These are phyloP conservation scores for Aspergillus asperescens DNA, from an alignment of 495 filamentous ascomycete species.

Conservation along the genomic window DNA sequence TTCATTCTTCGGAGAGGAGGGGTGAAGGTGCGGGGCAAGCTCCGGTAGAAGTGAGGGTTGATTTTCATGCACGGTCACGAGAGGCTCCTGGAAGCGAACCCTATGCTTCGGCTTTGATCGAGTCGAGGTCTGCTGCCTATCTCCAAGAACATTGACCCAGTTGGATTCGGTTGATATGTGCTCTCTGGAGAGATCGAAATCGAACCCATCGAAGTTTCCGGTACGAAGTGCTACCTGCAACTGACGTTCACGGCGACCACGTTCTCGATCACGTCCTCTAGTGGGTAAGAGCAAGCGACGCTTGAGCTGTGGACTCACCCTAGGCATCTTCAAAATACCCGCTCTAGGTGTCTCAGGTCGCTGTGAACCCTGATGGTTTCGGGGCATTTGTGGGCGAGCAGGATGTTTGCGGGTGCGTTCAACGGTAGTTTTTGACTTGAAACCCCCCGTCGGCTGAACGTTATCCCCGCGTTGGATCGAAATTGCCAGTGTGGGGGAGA, in stretches of 20 bases:
- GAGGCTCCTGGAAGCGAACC: slow-evolving; percentile 9
- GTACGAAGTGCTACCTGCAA: background rate
- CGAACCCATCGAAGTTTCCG: background rate
- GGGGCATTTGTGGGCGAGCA: background rate
- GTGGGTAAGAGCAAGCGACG: background rate
- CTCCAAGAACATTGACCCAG: background rate
- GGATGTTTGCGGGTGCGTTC: background rate
- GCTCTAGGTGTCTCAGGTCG: background rate
- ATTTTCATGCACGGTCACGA: background rate
- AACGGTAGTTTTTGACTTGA: background rate
- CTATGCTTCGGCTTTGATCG: background rate
- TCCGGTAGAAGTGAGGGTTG: background rate
- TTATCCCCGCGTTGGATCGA: too few species aligned
- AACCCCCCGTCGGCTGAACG: too few species aligned
- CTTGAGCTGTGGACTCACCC: slow-evolving; percentile 7
- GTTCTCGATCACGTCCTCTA: background rate
- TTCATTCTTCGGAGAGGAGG: background rate
- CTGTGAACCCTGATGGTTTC: background rate
- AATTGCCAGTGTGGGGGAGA: background rate
- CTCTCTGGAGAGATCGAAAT: too few species aligned
- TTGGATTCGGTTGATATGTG: background rate
- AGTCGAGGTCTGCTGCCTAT: background rate
- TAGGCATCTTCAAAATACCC: slow-evolving; percentile 4
- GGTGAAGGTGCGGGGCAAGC: slow-evolving; percentile 6
- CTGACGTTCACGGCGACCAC: background rate